Percentiles rank a stretch among this genome's conserved stretches.
phyloP scores from a whole-genome alignment of 495 filamentous ascomycete genomes.

The Penicillium daleae region DNA sequence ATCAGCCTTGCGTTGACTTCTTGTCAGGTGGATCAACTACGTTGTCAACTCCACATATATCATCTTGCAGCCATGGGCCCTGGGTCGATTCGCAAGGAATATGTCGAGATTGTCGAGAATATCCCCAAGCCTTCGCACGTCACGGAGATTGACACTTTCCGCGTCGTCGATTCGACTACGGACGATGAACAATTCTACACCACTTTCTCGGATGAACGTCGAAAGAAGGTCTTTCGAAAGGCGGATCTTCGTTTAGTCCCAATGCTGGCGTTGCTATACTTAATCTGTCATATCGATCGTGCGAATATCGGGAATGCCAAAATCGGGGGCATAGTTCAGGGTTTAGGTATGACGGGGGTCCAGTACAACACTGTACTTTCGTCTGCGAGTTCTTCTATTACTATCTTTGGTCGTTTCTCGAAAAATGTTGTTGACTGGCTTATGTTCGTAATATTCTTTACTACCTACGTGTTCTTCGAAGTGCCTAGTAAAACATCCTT shows the following conservation, averaged over 20 bases:
- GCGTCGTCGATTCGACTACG: slow-evolving; percentile 16
- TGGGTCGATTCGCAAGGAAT: slow-evolving; percentile 12
- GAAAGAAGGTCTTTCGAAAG: slow-evolving; percentile 11
- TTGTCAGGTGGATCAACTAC: not conserved
- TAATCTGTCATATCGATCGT: slow-evolving; percentile 56
- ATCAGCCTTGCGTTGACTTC: not conserved
- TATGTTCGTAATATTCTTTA: slow-evolving; percentile 48
- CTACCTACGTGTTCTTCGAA: slow-evolving; percentile 69
- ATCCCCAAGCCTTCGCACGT: slow-evolving; percentile 16
- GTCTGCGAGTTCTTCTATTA: slow-evolving; percentile 68
- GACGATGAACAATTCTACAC: slow-evolving; percentile 16
- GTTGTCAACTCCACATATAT: not conserved
- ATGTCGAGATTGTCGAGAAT: slow-evolving; percentile 18
- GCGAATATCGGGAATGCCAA: slow-evolving; percentile 78
- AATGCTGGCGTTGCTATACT: slow-evolving; percentile 46
- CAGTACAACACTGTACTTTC: slow-evolving; percentile 65
- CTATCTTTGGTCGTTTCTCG: not conserved
- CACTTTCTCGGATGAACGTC: slow-evolving; percentile 8
- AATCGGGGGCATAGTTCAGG: slow-evolving; percentile 66
- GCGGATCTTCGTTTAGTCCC: slow-evolving; percentile 36
- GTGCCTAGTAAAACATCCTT: slow-evolving; percentile 59
- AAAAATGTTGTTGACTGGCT: not conserved
- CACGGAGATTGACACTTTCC: slow-evolving; percentile 16
- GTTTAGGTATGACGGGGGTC: slow-evolving; percentile 58
- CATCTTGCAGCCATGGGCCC: slow-evolving; percentile 12